These are phyloP conservation scores for Zygotorulaspora mrakii DNA, from an alignment of 1,139 yeast genomes.

Conservation along the genomic window DNA sequence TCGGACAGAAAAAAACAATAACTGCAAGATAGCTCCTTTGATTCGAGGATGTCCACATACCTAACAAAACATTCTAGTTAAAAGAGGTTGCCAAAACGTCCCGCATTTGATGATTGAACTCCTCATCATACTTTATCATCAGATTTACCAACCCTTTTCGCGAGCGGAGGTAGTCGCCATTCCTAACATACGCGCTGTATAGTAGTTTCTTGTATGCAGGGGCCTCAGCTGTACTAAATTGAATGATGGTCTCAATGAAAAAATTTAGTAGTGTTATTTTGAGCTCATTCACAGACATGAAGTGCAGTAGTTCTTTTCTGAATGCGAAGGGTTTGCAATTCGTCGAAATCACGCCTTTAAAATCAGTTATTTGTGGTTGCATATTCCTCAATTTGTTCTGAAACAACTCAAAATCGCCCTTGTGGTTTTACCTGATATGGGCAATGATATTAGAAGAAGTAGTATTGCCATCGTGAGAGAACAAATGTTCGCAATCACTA, in stretches of 20 bases:
- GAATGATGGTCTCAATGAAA: constrained; percentile 15
- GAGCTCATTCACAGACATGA: constrained; percentile 11
- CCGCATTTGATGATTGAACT: constrained; percentile 14
- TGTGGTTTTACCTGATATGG: constrained; percentile 14
- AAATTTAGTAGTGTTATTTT: constrained; percentile 14
- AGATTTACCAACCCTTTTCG: constrained; percentile 12
- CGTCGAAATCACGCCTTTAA: constrained; percentile 6
- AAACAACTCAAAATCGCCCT: constrained; percentile 16
- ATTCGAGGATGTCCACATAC: constrained; percentile 14
- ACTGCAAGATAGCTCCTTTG: constrained; percentile 14
- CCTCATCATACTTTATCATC: constrained; percentile 13
- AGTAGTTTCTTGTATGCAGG: constrained; percentile 11
- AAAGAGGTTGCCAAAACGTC: constrained; percentile 11
- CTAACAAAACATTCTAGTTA: constrained; percentile 12
- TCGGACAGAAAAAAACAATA: constrained; percentile 19
- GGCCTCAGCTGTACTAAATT: constrained; percentile 13
- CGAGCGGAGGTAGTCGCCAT: constrained; percentile 9
- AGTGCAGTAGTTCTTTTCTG: constrained; percentile 13
- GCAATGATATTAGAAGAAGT: constrained; percentile 16
- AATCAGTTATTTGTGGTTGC: constrained; percentile 8
- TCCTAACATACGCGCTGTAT: constrained; percentile 9
- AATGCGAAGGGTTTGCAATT: constrained; percentile 12
- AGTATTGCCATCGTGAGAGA: constrained; percentile 14
- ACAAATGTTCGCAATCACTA: constrained; percentile 12
- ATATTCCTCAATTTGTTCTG: constrained; percentile 6